Evolutionary conservation across 2,329 filamentous ascomycete genomes (phyloP).

Genomic region (Pseudogymnoascus sp.): DNA sequence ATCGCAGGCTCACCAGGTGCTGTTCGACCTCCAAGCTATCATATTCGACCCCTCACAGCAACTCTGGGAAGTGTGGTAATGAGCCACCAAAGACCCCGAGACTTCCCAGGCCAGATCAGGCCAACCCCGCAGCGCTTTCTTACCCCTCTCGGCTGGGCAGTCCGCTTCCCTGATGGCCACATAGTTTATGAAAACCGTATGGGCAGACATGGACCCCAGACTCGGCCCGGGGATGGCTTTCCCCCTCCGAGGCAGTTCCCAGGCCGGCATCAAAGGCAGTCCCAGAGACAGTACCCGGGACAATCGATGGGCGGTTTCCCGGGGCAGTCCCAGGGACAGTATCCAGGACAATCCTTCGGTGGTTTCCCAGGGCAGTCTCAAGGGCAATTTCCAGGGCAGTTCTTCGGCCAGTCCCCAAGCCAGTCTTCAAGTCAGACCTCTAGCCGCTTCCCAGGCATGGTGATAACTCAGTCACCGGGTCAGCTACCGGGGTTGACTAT

Average conservation of each 20-base stretch:
- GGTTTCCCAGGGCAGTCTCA: neutral
- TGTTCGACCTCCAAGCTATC: neutral
- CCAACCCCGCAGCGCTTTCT: neutral
- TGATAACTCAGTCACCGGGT: neutral
- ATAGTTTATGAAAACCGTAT: neutral
- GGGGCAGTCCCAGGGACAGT: neutral
- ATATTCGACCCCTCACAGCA: neutral
- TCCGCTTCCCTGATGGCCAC: neutral
- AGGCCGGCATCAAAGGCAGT: neutral
- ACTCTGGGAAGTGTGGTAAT: neutral
- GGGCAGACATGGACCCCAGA: neutral
- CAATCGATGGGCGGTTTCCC: neutral
- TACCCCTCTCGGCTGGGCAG: constrained; percentile 3
- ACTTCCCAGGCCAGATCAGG: neutral
- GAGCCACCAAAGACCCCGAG: neutral
- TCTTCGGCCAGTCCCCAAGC: neutral
- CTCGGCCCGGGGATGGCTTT: neutral
- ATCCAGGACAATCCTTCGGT: neutral
- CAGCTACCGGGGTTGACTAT: neutral
- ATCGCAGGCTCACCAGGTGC: neutral
- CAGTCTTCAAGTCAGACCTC: neutral
- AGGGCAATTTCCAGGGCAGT: neutral
- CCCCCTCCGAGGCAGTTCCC: neutral
- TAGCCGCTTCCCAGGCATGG: neutral
- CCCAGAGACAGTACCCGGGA: neutral